Base-by-base conservation (phyloP, 176 grass and related monocot species). In the Oryza officinalis region DNA sequence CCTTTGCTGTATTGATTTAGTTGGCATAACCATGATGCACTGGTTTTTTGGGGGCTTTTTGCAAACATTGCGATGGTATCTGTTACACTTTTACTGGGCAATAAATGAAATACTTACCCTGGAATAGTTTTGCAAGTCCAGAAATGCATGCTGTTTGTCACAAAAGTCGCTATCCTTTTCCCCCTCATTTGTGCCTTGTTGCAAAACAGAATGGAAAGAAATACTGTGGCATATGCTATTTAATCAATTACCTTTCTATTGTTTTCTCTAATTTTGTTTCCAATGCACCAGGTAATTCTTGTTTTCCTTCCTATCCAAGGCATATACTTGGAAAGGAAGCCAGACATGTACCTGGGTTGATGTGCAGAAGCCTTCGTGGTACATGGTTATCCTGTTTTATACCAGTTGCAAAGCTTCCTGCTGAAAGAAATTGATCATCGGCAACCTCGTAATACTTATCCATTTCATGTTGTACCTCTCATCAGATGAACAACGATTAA, bases 221-320 rank as follows among this genome's bases (percentile, higher is more conserved):
- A 20, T 5, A 54, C 5, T 31, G 2, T 47, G 63, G 13, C 64
- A 44, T 26, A 5, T n/a, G 11, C 70, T n/a, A 57, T 22, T 71
- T 63, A 27, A 66, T 66, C 13, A 4, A 13, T 61, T 71, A 54
- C 41, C 23, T 15, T 77, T 6, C 2, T 32, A 35, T 37, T n/a
- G 64, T 68, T 76, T 75, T n/a, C 8, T 49, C n/a, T n/a, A n/a
- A n/a, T n/a, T n/a, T n/a, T n/a, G n/a, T n/a, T n/a, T n/a, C 64
- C 12, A 30, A 25, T 68, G 22, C 35, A 47, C 2, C 11, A 75
- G 44, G 35, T 68, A 40, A 66, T 81, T 26, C 15, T 9, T 35
- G 15, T 57, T 79, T 52, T 78, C 8, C 75, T 83, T 78, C 65
- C 14, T 37, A 35, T 18, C 74, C 20, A 61, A 83, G 71, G 18